Evolutionary conservation across 2,329 filamentous ascomycete genomes (phyloP).

Genomic region (Fonsecaea nubica): DNA sequence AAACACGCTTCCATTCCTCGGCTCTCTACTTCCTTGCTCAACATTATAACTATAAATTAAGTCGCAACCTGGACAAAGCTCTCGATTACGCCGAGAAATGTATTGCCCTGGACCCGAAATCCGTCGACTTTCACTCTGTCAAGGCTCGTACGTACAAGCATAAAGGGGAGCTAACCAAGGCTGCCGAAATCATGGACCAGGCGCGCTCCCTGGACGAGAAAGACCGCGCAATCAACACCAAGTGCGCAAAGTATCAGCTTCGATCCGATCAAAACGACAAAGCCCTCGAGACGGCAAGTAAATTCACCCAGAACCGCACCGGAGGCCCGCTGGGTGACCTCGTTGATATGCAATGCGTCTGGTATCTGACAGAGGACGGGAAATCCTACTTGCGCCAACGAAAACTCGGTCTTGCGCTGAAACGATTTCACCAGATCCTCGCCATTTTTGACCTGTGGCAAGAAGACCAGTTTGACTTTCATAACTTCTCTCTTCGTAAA

Average conservation of each 20-base stretch:
- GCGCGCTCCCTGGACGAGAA: conserved; percentile 84
- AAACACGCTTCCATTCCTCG: conserved; percentile 72
- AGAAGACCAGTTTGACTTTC: conserved; percentile 98
- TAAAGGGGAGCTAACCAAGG: conserved; percentile 76
- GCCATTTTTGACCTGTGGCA: conserved; percentile 98
- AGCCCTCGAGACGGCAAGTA: conserved; percentile 84
- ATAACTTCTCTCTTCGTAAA: conserved; percentile 95
- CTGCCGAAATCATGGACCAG: conserved; percentile 84
- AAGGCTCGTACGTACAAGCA: conserved; percentile 96
- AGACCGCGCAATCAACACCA: conserved; percentile 98
- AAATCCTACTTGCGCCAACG: conserved; percentile 84
- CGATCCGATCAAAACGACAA: conserved; percentile 89
- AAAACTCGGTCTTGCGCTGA: conserved; percentile 83
- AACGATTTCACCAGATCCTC: conserved; percentile 85
- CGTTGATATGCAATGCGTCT: conserved; percentile 97
- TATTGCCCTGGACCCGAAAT: conserved; percentile 77
- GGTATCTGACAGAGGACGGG: conserved; percentile 95
- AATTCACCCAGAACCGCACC: conserved; percentile 92
- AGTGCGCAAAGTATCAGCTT: conserved; percentile 94
- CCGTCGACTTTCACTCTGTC: conserved; percentile 92
- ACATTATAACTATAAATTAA: conserved; percentile 92
- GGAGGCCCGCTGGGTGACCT: conserved; percentile 89
- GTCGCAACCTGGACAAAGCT: conserved; percentile 82
- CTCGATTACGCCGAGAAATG: conserved; percentile 82
- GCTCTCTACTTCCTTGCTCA: conserved; percentile 93